Percentiles rank a stretch among this genome's conserved stretches.
phyloP scores from a whole-genome alignment of 495 filamentous ascomycete genomes.

The Lasiosphaeria hispida region DNA sequence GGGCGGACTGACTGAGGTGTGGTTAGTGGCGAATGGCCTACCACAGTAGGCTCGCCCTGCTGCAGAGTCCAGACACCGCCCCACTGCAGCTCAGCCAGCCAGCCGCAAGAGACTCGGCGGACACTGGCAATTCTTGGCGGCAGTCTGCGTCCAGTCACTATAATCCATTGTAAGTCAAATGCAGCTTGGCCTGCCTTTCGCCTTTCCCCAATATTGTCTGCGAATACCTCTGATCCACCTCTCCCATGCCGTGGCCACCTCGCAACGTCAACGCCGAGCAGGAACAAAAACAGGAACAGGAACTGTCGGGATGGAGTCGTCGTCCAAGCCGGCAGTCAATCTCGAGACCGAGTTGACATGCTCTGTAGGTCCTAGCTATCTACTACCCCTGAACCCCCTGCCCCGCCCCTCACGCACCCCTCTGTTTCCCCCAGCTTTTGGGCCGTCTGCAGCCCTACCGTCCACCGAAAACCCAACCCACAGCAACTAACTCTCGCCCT shows the following conservation, averaged over 20 bases:
- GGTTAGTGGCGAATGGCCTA: not conserved
- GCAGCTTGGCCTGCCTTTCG: not conserved
- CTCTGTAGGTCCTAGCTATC: conserved; percentile 69
- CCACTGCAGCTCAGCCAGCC: no score
- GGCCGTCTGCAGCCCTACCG: not conserved
- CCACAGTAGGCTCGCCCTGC: no score
- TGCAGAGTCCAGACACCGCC: no score
- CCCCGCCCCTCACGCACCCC: not conserved
- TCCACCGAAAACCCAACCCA: not conserved
- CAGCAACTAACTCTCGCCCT: not conserved
- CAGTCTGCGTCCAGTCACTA: not conserved
- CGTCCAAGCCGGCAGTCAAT: conserved; percentile 48
- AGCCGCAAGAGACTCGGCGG: no score
- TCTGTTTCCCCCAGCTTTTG: not conserved
- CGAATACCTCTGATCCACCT: not conserved
- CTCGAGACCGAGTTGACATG: conserved; percentile 89
- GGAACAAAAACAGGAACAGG: not conserved
- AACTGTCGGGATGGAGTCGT: conserved; percentile 14
- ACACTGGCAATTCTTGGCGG: no score
- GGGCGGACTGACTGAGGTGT: not conserved
- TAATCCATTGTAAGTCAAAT: not conserved
- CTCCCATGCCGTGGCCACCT: conserved; percentile 1
- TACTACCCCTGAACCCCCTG: not conserved
- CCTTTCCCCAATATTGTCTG: not conserved
- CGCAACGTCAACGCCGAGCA: not conserved